Percentiles rank a stretch among this genome's conserved stretches.
Evolutionary conservation across 2,329 filamentous ascomycete species (phyloP).

Genomic region (Didymella arachidicola): DNA sequence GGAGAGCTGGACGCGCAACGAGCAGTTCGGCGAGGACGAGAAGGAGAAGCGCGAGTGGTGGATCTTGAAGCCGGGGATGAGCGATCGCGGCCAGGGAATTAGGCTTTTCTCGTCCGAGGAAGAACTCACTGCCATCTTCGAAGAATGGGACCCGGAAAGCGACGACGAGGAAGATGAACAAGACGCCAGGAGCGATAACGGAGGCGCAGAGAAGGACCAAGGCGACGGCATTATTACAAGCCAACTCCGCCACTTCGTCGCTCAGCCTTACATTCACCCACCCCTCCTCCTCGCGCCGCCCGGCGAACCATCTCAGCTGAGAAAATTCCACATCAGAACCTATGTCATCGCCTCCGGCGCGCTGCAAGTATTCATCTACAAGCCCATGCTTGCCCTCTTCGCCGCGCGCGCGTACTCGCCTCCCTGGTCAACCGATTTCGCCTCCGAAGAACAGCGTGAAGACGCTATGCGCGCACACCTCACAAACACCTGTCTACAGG

Average conservation of each 20-base stretch:
- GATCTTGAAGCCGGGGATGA: slow-evolving; percentile 98
- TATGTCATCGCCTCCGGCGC: slow-evolving; percentile 86
- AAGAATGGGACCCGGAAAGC: slow-evolving; percentile 83
- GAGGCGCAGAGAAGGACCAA: slow-evolving; percentile 43
- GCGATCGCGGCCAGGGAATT: slow-evolving; percentile 93
- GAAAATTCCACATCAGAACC: slow-evolving; percentile 94
- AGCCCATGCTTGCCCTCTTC: slow-evolving; percentile 91
- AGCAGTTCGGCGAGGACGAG: slow-evolving; percentile 49
- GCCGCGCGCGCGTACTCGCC: slow-evolving; percentile 75
- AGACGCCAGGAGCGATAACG: slow-evolving; percentile 45
- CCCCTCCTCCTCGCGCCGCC: slow-evolving; percentile 72
- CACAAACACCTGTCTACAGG: slow-evolving; percentile 94
- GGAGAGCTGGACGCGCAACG: slow-evolving; percentile 78
- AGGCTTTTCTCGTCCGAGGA: slow-evolving; percentile 85
- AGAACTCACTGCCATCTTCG: slow-evolving; percentile 86
- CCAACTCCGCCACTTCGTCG: slow-evolving; percentile 94
- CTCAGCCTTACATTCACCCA: slow-evolving; percentile 91
- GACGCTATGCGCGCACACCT: slow-evolving; percentile 75
- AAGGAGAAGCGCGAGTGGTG: slow-evolving; percentile 76
- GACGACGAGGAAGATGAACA: slow-evolving; percentile 65
- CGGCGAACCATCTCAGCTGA: slow-evolving; percentile 46
- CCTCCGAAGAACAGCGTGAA: slow-evolving; percentile 28
- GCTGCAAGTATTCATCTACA: slow-evolving; percentile 85
- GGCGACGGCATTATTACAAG: slow-evolving; percentile 75
- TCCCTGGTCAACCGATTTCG: slow-evolving; percentile 59